A percentile compares a stretch with the other conserved stretches of the same genome.
Evolutionary conservation across 306 rosid genomes (phyloP).

Genomic region (Vachellia collinsii): DNA sequence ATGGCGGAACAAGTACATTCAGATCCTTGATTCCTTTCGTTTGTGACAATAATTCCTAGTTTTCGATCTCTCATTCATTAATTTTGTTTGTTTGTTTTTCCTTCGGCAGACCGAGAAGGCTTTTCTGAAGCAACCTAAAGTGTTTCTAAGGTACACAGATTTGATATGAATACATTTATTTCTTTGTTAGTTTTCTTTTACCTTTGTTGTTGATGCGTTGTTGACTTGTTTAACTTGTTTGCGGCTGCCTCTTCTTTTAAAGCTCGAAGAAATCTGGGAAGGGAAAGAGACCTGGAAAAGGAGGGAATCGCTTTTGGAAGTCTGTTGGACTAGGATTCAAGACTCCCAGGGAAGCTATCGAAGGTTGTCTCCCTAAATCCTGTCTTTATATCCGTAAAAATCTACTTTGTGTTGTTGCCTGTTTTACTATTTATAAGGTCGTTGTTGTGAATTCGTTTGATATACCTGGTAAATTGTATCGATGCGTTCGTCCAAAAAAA

Average conservation of each 20-base stretch:
- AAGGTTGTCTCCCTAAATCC: conserved; percentile 41
- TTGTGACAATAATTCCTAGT: not conserved
- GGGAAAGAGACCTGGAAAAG: conserved; percentile 87
- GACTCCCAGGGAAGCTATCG: conserved; percentile 86
- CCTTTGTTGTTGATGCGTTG: not conserved
- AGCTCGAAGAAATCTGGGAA: conserved; percentile 79
- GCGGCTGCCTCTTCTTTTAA: not conserved
- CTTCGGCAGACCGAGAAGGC: conserved; percentile 75
- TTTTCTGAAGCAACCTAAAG: conserved; percentile 75
- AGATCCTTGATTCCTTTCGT: not conserved
- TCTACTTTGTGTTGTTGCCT: not conserved
- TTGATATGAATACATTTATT: not conserved
- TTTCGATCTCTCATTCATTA: not conserved
- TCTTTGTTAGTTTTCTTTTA: not conserved
- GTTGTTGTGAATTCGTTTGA: not conserved
- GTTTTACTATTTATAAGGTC: not conserved
- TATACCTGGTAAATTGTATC: not conserved
- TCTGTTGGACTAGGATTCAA: conserved; percentile 80
- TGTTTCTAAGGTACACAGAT: conserved; percentile 57
- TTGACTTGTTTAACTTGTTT: not conserved
- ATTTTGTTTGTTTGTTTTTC: not conserved
- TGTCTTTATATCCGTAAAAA: not conserved
- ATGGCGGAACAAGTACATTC: conserved; percentile 77
- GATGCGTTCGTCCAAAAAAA: too few species aligned
- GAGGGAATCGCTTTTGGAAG: conserved; percentile 81